Conservation (phyloP, 176 grass and related monocot species). For the Triticum urartu region DNA sequence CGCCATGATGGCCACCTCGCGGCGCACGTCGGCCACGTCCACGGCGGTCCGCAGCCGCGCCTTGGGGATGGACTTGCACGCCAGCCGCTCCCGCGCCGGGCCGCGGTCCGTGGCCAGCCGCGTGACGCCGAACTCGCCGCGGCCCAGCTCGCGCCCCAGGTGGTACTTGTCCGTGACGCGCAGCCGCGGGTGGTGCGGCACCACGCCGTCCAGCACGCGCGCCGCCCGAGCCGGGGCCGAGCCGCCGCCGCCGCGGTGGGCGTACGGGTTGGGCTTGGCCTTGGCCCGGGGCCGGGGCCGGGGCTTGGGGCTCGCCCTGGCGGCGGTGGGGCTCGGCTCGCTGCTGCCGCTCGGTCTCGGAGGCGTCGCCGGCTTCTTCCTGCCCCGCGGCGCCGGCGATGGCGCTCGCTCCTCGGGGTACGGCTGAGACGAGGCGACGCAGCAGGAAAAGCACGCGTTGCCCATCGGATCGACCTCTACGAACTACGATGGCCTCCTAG, state of each 20-base stretch:
- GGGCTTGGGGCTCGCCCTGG: neutral
- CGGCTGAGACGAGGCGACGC: neutral
- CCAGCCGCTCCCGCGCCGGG: conserved; percentile 47
- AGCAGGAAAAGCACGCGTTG: conserved; percentile 42
- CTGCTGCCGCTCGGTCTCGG: conserved; percentile 19
- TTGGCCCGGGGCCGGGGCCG: neutral
- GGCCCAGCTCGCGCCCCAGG: conserved; percentile 47
- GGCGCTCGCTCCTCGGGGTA: no score
- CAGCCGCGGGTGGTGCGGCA: conserved; percentile 55
- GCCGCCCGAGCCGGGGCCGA: neutral
- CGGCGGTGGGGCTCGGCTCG: neutral
- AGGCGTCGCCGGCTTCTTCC: conserved; percentile 27
- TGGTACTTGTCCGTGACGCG: conserved; percentile 69
- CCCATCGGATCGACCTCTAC: conserved; percentile 29
- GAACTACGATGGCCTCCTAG: neutral
- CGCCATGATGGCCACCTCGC: conserved; percentile 81
- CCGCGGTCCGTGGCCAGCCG: conserved; percentile 61
- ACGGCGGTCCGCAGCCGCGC: conserved; percentile 54
- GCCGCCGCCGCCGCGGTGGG: neutral
- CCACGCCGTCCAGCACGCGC: conserved; percentile 62
- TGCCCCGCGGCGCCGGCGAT: no score
- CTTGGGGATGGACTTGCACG: conserved; percentile 81
- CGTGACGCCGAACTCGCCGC: conserved; percentile 73
- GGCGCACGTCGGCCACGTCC: conserved; percentile 70
- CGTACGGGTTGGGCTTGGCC: conserved; percentile 36